These are phyloP conservation scores for Fusarium sp. DNA, from an alignment of 2,329 filamentous ascomycete genomes.

Conservation along the genomic window DNA sequence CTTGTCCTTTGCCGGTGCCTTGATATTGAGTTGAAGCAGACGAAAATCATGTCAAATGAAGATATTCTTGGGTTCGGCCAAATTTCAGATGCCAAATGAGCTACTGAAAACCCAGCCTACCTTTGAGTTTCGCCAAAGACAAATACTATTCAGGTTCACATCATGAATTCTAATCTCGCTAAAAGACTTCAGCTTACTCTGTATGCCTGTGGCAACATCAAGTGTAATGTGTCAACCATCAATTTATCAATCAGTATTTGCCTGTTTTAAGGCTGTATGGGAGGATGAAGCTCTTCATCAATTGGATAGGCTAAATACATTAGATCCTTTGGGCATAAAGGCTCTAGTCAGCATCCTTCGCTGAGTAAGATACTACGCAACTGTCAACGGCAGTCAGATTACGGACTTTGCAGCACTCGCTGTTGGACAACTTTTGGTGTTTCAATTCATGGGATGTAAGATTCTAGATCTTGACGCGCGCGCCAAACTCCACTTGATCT, in stretches of 20 bases:
- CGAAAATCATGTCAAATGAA: too few relatives aligned
- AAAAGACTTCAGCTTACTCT: not conserved
- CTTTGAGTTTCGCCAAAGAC: too few relatives aligned
- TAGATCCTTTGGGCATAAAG: not conserved
- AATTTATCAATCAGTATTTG: not conserved
- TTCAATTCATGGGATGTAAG: not conserved
- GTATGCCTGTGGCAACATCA: too few relatives aligned
- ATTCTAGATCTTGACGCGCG: not conserved
- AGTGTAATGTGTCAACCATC: too few relatives aligned
- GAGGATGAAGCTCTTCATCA: not conserved
- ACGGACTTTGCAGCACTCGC: not conserved
- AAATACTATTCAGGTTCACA: not conserved
- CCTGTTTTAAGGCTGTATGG: not conserved
- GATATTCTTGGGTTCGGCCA: too few relatives aligned
- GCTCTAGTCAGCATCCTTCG: not conserved
- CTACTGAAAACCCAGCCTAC: too few relatives aligned
- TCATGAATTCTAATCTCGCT: not conserved
- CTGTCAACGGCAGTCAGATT: too few relatives aligned
- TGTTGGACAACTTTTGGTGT: not conserved
- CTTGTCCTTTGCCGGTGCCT: too few relatives aligned
- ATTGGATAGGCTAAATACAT: not conserved
- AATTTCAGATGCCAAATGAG: too few relatives aligned
- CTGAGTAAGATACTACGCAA: not conserved
- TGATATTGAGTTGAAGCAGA: too few relatives aligned
- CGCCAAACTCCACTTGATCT: slow-evolving; percentile 1